Evolutionary conservation across 106 monocot species (phyloP).

Genomic region (Posidonia australis): DNA sequence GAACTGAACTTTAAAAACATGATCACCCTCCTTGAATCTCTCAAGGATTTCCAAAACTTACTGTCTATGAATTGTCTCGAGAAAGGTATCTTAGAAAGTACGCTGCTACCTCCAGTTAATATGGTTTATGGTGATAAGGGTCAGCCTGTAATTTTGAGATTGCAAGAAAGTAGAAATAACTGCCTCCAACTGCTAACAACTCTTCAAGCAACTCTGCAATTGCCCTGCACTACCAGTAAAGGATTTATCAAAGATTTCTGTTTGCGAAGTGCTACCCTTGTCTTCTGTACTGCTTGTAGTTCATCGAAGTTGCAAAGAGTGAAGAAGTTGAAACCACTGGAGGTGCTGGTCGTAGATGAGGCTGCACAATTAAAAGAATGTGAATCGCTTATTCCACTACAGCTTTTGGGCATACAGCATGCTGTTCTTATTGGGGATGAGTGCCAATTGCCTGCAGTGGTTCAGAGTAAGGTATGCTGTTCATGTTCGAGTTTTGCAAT

Average conservation of each 20-base stretch:
- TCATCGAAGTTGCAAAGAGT: conserved; percentile 14
- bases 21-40: background rate
- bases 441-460: conserved; percentile 25
- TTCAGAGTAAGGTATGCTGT: conserved; percentile 26
- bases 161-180: background rate
- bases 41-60: background rate
- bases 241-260: conserved; percentile 2
- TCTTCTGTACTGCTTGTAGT: conserved; percentile 25
- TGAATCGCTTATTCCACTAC: conserved; percentile 28
- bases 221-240: background rate
- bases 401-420: conserved; percentile 15
- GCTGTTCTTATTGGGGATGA: conserved; percentile 29
- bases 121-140: background rate
- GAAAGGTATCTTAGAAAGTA: background rate
- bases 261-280: conserved; percentile 2
- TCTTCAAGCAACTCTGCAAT: background rate
- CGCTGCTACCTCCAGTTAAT: background rate
- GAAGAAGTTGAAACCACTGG: background rate
- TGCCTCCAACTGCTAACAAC: conserved; percentile 6
- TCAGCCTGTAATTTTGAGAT: background rate
- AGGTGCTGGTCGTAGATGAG: conserved; percentile 36
- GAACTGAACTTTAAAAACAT: background rate
- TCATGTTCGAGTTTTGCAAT: too few relatives aligned
- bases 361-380: too few relatives aligned
- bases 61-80: background rate